Base-by-base conservation (phyloP, 306 rosid species). In the Rosa rugosa region DNA sequence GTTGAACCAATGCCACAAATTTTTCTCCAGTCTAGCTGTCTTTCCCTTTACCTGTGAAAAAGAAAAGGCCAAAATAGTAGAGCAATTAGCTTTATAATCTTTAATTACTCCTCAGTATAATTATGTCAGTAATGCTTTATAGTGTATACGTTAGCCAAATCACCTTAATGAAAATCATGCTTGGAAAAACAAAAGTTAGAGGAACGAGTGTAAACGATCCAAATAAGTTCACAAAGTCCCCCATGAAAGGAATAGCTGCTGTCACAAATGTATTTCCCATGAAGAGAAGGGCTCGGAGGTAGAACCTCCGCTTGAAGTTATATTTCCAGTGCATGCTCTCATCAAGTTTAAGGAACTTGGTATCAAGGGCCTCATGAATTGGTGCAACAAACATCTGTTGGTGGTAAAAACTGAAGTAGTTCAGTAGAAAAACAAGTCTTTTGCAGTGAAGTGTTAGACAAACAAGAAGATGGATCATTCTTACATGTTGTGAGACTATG, bases 101-200 rank as follows among this genome's bases (percentile, higher is more conserved):
- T 59, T 31, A 68, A 46, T 38, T 73, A 6, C 3, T 3, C 50
- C 77, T 54, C 34, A 53, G 9, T 5, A 54, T 6, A 54, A 20
- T 40, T 23, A 27, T 72, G 18, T 12, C 47, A 49, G 46, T 10
- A 8, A 22, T 20, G 12, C 72, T 62, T n/a, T 25, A 4, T 22
- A n/a, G 8, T 16, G n/a, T 17, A 57, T n/a, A 11, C 27, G 4
- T 22, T 12, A 25, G 47, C 12, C 23, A 12, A 18, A 5, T 45
- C 10, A 90, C 91, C 91, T 90, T 90, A 49, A 90, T 76, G 77
- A 88, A 90, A 77, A 88, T 45, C 90, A 90, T 81, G 89, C 92
- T 90, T 34, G 89, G 90, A 71, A 90, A 85, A 66, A 76, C 49
- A 77, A 88, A 90, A 64, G 94, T 90, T 0, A 90, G 84, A 6